These are phyloP conservation scores for Stropharia rugosoannulata DNA, from an alignment of 768 basidiomycete genomes.

Conservation along the genomic window DNA sequence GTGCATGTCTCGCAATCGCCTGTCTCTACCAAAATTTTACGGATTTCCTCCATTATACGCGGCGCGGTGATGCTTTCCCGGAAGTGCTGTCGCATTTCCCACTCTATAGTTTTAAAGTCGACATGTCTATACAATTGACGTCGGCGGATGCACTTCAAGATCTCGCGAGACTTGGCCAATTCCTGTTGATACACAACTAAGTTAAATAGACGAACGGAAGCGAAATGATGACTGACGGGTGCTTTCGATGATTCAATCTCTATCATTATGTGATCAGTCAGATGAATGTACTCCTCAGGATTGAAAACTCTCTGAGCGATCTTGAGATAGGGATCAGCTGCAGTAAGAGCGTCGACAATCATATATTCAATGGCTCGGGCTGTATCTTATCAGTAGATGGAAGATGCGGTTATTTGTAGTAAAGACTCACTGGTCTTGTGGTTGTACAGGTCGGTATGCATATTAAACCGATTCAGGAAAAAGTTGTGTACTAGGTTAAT, in stretches of 20 bases:
- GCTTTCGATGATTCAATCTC: constrained; percentile 54
- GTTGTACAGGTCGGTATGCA: constrained; percentile 72
- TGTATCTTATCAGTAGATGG: constrained; percentile 19
- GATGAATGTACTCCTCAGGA: constrained; percentile 56
- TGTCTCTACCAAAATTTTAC: neutral
- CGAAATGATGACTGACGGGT: constrained; percentile 35
- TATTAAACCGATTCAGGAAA: constrained; percentile 66
- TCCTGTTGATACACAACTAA: constrained; percentile 39
- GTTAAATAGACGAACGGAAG: neutral
- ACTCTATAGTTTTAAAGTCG: constrained; percentile 54
- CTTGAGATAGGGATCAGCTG: constrained; percentile 62
- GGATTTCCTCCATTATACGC: constrained; percentile 34
- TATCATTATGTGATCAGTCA: constrained; percentile 67
- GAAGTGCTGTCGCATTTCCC: constrained; percentile 33
- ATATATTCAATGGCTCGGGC: constrained; percentile 80
- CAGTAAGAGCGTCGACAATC: constrained; percentile 71
- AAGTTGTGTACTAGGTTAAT: constrained; percentile 71
- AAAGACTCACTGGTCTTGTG: constrained; percentile 3
- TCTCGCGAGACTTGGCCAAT: constrained; percentile 52
- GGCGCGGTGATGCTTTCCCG: constrained; percentile 36
- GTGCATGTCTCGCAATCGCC: constrained; percentile 16
- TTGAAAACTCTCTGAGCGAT: constrained; percentile 57
- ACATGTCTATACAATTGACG: constrained; percentile 74
- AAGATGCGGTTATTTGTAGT: neutral
- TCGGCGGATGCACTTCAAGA: constrained; percentile 57